A percentile compares a stretch with the other conserved stretches of the same genome.
Conservation (phyloP, 768 basidiomycete genomes). For the Termitomyces sp. region DNA sequence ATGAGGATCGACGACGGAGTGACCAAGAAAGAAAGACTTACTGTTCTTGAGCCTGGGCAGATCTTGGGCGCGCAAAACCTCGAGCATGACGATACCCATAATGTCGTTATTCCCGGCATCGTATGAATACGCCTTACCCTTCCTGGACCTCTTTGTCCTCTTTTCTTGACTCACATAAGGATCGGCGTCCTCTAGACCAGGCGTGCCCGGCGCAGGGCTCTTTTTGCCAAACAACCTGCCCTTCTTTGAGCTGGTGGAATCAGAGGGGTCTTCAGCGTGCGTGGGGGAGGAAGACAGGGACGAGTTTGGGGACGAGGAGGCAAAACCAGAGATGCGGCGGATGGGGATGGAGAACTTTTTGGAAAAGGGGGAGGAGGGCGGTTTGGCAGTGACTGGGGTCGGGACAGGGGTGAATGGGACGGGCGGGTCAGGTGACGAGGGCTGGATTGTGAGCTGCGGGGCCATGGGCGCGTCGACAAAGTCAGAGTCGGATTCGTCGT, state of each 20-base stretch:
- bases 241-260: neutral
- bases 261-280: neutral
- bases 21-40: slow-evolving; percentile 37
- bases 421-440: slow-evolving; percentile 3
- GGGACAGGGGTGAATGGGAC: neutral
- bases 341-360: neutral
- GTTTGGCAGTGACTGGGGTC: neutral
- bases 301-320: neutral
- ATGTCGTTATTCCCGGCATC: slow-evolving; percentile 67
- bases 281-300: neutral
- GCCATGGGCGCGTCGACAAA: neutral
- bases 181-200: neutral
- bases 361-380: neutral
- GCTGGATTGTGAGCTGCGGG: slow-evolving; percentile 3
- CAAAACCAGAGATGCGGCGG: neutral
- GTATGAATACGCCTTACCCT: slow-evolving; percentile 40
- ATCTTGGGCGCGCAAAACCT: slow-evolving; percentile 80
- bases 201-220: neutral
- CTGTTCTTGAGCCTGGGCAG: slow-evolving; percentile 84
- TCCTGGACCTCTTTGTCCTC: slow-evolving; percentile 17
- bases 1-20: neutral
- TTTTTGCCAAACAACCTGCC: neutral
- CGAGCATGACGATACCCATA: slow-evolving; percentile 91
- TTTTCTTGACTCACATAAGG: neutral
- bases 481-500: slow-evolving; percentile 13